Percentiles rank a stretch among this genome's conserved stretches.
Conservation (phyloP, 2,329 filamentous ascomycete genomes). For the Lachnellula arida region DNA sequence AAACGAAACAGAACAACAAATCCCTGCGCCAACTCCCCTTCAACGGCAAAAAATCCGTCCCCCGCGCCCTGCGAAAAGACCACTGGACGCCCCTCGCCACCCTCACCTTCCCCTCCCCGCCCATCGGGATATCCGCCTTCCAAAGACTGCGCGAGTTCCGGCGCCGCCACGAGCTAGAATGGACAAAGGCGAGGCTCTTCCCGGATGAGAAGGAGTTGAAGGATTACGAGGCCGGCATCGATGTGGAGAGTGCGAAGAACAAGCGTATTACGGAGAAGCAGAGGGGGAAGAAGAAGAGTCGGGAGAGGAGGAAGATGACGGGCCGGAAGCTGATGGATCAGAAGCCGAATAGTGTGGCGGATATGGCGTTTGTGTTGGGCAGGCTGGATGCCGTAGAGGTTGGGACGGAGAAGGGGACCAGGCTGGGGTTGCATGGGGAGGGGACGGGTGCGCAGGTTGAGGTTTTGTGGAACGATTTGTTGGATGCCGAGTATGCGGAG, state of each 20-base stretch:
- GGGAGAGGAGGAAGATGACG: constrained; percentile 37
- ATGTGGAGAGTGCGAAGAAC: too few species aligned
- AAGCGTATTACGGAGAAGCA: not conserved
- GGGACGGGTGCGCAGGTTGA: constrained; percentile 19
- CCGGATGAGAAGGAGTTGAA: constrained; percentile 28
- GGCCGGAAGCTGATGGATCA: constrained; percentile 51
- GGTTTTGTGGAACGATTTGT: constrained; percentile 33
- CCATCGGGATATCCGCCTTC: constrained; percentile 54
- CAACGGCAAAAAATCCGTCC: constrained; percentile 64
- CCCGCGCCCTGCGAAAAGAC: constrained; percentile 60
- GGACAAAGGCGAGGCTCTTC: constrained; percentile 37
- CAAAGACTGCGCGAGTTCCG: constrained; percentile 62
- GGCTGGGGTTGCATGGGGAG: constrained; percentile 17
- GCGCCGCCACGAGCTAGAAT: constrained; percentile 57
- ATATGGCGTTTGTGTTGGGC: constrained; percentile 45
- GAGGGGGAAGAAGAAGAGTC: not conserved
- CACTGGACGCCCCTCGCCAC: constrained; percentile 59
- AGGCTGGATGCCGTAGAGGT: constrained; percentile 32
- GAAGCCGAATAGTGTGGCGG: constrained; percentile 55
- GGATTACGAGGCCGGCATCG: not conserved
- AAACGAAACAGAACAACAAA: constrained; percentile 36
- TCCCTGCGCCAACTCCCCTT: constrained; percentile 56
- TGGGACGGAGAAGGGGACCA: constrained; percentile 19
- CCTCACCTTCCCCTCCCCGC: constrained; percentile 51
- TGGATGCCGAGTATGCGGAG: constrained; percentile 35